phyloP scores from a whole-genome alignment of 352 stramenopile genomes.

The Globisporangium cylindrosporum region DNA sequence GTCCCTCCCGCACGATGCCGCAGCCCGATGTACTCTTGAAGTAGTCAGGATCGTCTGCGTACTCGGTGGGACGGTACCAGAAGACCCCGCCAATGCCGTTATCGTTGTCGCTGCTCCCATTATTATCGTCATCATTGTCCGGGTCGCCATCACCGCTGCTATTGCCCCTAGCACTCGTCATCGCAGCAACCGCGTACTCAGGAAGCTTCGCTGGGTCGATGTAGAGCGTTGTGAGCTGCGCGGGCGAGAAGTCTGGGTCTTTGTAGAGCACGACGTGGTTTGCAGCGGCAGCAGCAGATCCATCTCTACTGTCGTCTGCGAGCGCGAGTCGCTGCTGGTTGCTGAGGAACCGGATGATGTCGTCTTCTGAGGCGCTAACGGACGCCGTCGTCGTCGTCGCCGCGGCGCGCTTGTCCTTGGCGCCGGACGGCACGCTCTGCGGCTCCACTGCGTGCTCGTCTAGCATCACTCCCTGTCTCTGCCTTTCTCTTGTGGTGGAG shows the following conservation, averaged over 20 bases:
- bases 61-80: constrained; percentile 77
- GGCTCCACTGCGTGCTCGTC: neutral
- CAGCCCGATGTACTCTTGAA: constrained; percentile 74
- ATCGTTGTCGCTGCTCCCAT: neutral
- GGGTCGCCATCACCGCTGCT: neutral
- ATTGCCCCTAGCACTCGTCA: neutral
- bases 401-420: neutral
- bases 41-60: constrained; percentile 76
- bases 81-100: constrained; percentile 23
- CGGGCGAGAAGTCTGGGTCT: constrained; percentile 52
- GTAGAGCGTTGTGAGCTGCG: constrained; percentile 49
- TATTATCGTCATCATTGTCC: constrained; percentile 7
- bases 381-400: neutral
- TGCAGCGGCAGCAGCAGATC: neutral
- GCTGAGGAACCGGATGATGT: constrained; percentile 40
- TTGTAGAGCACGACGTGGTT: constrained; percentile 35
- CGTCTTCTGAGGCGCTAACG: constrained; percentile 28
- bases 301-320: constrained; percentile 1
- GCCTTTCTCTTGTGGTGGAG: neutral
- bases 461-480: neutral
- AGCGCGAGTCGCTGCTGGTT: constrained; percentile 19
- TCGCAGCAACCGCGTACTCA: constrained; percentile 54
- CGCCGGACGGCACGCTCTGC: neutral
- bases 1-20: constrained; percentile 51
- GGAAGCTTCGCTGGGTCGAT: constrained; percentile 50